These are phyloP conservation scores for Teunomyces funiuensis DNA, from an alignment of 805 yeast genomes.

Conservation along the genomic window DNA sequence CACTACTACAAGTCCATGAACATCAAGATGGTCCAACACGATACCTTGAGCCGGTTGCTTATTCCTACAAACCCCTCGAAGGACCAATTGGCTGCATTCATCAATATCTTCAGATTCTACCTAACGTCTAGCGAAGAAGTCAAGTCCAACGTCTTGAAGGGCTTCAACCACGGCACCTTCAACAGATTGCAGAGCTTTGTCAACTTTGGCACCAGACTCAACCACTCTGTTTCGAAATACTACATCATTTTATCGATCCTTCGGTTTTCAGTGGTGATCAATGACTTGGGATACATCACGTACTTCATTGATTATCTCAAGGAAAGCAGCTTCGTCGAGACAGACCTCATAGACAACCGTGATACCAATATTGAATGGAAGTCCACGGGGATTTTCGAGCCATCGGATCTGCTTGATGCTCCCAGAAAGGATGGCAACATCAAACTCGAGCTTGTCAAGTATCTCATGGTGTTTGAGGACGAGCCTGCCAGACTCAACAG, in stretches of 20 bases:
- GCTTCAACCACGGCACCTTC: slow-evolving; percentile 59
- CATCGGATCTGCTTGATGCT: slow-evolving; percentile 2
- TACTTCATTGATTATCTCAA: slow-evolving; percentile 25
- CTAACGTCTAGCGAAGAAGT: slow-evolving; percentile 53
- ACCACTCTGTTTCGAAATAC: slow-evolving; percentile 49
- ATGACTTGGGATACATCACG: slow-evolving; percentile 28
- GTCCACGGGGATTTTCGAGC: slow-evolving; percentile 25
- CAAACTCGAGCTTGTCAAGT: slow-evolving; percentile 36
- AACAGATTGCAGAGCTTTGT: slow-evolving; percentile 68
- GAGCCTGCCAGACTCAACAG: slow-evolving; percentile 24
- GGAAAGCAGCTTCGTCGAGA: slow-evolving; percentile 14
- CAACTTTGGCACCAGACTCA: slow-evolving; percentile 54
- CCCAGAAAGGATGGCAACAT: slow-evolving; percentile 12
- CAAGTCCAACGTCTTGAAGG: slow-evolving; percentile 46
- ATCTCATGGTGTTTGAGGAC: slow-evolving; percentile 38
- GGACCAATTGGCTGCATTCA: slow-evolving; percentile 19
- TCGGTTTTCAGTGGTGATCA: slow-evolving; percentile 31
- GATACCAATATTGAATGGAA: slow-evolving; percentile 58
- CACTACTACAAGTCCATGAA: slow-evolving; percentile 54
- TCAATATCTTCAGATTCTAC: slow-evolving; percentile 49
- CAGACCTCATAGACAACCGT: slow-evolving; percentile 51
- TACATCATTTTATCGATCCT: slow-evolving; percentile 33
- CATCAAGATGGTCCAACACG: slow-evolving; percentile 75
- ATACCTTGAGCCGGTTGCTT: slow-evolving; percentile 56
- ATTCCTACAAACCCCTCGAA: slow-evolving; percentile 35